Conservation (phyloP, 768 basidiomycete genomes). For the Trametes elegans region DNA sequence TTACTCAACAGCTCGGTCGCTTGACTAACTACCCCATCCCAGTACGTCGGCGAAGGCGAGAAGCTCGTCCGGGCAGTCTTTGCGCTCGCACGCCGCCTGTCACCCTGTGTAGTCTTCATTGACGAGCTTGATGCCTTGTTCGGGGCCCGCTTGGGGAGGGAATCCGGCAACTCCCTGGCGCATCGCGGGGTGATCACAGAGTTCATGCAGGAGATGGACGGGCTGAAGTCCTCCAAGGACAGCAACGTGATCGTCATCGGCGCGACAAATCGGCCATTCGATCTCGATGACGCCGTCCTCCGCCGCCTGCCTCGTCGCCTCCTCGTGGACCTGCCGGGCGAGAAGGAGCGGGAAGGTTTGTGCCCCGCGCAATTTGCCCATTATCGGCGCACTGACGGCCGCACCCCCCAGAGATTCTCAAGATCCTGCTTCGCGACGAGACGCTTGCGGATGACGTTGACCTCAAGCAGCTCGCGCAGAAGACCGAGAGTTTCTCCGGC, state of each 20-base stretch:
- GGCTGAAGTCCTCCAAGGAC: constrained; percentile 75
- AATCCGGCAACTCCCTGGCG: constrained; percentile 76
- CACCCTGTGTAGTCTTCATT: constrained; percentile 91
- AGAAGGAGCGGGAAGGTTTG: constrained; percentile 80
- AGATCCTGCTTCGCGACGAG: constrained; percentile 86
- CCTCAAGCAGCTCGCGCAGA: constrained; percentile 55
- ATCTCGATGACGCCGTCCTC: constrained; percentile 88
- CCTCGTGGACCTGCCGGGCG: constrained; percentile 85
- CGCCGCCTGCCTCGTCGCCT: constrained; percentile 84
- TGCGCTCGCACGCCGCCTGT: constrained; percentile 76
- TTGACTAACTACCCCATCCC: neutral
- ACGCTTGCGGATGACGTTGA: constrained; percentile 62
- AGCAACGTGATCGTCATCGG: constrained; percentile 89
- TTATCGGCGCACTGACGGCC: neutral
- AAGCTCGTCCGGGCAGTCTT: constrained; percentile 90
- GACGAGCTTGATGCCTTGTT: constrained; percentile 95
- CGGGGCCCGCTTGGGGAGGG: constrained; percentile 78
- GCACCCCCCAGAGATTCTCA: constrained; percentile 67
- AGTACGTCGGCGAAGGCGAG: constrained; percentile 90
- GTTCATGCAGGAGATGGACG: constrained; percentile 98
- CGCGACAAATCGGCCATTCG: constrained; percentile 90
- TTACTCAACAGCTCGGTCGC: constrained; percentile 1
- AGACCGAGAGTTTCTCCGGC: constrained; percentile 87
- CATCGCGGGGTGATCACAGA: constrained; percentile 89
- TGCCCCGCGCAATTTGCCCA: neutral